Conservation (phyloP, 2,329 filamentous ascomycete genomes). For the Cladosporium sp. region DNA sequence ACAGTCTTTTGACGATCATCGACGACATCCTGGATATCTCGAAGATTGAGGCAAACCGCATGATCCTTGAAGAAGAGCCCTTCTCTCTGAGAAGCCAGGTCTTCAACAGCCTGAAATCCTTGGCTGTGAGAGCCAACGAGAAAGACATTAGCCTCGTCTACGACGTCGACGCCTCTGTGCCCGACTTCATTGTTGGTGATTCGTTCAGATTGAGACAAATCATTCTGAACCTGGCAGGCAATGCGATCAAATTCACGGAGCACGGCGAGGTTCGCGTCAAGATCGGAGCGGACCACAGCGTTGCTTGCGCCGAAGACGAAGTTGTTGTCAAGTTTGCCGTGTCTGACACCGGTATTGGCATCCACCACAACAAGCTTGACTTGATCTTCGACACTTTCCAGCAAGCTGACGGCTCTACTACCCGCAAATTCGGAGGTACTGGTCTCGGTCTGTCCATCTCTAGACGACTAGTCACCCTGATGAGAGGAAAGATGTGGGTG, state of each 20-base stretch:
- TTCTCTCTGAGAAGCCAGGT: slow-evolving; percentile 93
- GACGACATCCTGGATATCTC: slow-evolving; percentile 73
- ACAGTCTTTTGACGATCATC: slow-evolving; percentile 94
- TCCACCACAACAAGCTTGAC: slow-evolving; percentile 90
- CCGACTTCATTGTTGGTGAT: slow-evolving; percentile 93
- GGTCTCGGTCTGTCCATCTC: slow-evolving; percentile 93
- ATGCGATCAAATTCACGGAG: slow-evolving; percentile 98
- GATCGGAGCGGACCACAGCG: slow-evolving; percentile 71
- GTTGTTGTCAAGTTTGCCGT: slow-evolving; percentile 96
- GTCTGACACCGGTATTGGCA: slow-evolving; percentile 94
- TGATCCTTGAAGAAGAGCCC: slow-evolving; percentile 97
- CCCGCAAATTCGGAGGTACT: slow-evolving; percentile 91
- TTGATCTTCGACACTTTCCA: slow-evolving; percentile 99
- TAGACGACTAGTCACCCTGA: slow-evolving; percentile 88
- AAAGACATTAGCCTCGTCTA: slow-evolving; percentile 91
- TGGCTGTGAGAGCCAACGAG: slow-evolving; percentile 97
- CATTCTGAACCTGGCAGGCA: slow-evolving; percentile 94
- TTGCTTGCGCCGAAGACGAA: slow-evolving; percentile 68
- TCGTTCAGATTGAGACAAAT: slow-evolving; percentile 96
- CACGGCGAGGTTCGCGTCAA: slow-evolving; percentile 92
- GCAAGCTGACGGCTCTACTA: slow-evolving; percentile 95
- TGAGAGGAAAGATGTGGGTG: slow-evolving; percentile 96
- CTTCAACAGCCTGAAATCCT: slow-evolving; percentile 93
- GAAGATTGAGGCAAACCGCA: slow-evolving; percentile 88
- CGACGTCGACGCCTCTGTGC: slow-evolving; percentile 87